A percentile compares a stretch with the other conserved stretches of the same genome.
Evolutionary conservation across 2,329 filamentous ascomycete genomes (phyloP).

Genomic region (Ilyonectria mors-panacis): DNA sequence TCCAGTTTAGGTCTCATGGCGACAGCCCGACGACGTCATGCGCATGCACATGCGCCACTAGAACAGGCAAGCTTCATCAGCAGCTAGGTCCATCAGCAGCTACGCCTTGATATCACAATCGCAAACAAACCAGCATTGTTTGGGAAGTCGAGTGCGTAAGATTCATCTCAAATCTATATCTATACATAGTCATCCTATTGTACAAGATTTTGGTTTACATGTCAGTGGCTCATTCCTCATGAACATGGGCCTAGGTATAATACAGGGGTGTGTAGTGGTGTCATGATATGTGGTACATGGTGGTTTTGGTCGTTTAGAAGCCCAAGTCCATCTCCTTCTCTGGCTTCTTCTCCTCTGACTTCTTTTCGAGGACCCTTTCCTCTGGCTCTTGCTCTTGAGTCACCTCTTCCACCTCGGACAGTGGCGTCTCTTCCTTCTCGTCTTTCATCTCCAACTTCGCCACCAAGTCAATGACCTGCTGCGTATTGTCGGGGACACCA

Average conservation of each 20-base stretch:
- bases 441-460: constrained; percentile 2
- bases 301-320: constrained; percentile 24
- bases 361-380: constrained; percentile 11
- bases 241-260: constrained; percentile 35
- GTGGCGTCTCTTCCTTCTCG: not conserved
- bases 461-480: constrained; percentile 13
- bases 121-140: not conserved
- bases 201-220: constrained; percentile 33
- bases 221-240: constrained; percentile 28
- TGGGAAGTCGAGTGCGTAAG: not conserved
- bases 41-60: not conserved
- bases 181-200: constrained; percentile 13
- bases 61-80: constrained; percentile 18
- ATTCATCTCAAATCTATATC: not conserved
- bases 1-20: constrained; percentile 32
- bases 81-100: constrained; percentile 9
- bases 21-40: constrained; percentile 31
- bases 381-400: not conserved
- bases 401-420: constrained; percentile 9
- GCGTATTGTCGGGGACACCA: constrained; percentile 4
- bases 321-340: constrained; percentile 25
- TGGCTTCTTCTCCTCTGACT: constrained; percentile 5
- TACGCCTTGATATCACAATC: not conserved
- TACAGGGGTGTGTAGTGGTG: constrained; percentile 40
- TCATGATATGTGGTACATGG: constrained; percentile 20